Base-by-base conservation (phyloP, 768 basidiomycete genomes). In the Suillus hirtellus region DNA sequence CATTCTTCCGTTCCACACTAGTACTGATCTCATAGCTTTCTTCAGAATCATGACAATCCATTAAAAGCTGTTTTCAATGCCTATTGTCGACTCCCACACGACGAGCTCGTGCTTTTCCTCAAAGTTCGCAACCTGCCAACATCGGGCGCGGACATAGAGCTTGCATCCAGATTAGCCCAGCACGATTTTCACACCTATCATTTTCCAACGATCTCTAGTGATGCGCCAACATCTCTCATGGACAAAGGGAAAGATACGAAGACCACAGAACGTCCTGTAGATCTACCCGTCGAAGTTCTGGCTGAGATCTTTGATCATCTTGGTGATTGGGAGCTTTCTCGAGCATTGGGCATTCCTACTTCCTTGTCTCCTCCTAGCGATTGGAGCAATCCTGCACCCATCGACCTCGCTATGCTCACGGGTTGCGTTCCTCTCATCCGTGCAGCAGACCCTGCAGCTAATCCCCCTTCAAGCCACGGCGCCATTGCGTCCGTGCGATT, bases 321-420 rank as follows among this genome's bases (percentile, higher is more conserved):
- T 10, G 90, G 89, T 15, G 89, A 93, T 72, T 96, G 93, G 92
- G 90, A 94, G 68, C 86, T 96, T 10, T 80, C 88, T 14, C 88
- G 86, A 64, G 88, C 93, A 15, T 84, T 95, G 42, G 86, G 88
- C 21, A 78, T 94, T 1, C 89, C 88, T 12, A 91, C 91, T 6
- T 85, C 85, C 10, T 73, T 95, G 0, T 75, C 84, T 5, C 81
- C 79, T 34, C 92, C 92, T 11, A 74, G 79, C 6, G 86, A 88
- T 27, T 96, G 94, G 94, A 78, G 77, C 55, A 83, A 84, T 47
- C 90, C 93, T 8, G 85, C 88, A 21, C 70, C 76, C 34, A 87
- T 85, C 7, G 93, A 96, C 75, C 76, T 83, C 58, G 88, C 89
- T 27, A 88, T 95, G 73, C 82, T 96, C 56, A 80, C 85, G 2